Evolutionary conservation across 305 asterid species (phyloP).

Genomic region (Caryopteris hybrid): DNA sequence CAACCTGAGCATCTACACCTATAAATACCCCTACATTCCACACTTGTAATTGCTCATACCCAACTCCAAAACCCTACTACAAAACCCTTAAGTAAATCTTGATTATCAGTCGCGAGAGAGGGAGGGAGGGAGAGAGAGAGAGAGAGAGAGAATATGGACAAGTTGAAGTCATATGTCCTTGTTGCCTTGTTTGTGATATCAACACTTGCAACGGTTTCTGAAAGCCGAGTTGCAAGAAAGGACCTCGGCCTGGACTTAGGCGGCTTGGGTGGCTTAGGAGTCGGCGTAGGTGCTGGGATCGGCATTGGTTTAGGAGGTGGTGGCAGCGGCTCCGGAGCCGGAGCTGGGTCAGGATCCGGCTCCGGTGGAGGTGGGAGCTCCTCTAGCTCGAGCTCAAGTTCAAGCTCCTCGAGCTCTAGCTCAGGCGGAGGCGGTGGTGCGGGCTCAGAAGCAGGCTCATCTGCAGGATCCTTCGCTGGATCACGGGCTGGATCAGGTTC

Average conservation of each 20-base stretch:
- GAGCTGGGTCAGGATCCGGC: slow-evolving; percentile 25
- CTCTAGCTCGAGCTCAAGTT: slow-evolving; percentile 27
- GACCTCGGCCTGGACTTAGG: slow-evolving; percentile 43
- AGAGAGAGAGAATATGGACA: slow-evolving; percentile 22
- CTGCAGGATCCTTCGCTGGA: slow-evolving; percentile 42
- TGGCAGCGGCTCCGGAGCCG: slow-evolving; percentile 33
- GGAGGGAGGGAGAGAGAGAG: neutral
- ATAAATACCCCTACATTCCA: slow-evolving; percentile 19
- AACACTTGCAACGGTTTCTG: slow-evolving; percentile 27
- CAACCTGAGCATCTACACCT: slow-evolving; percentile 11
- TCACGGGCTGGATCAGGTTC: slow-evolving; percentile 28
- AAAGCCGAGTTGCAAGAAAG: slow-evolving; percentile 39
- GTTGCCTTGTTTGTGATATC: slow-evolving; percentile 31
- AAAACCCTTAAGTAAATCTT: neutral
- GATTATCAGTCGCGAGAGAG: neutral
- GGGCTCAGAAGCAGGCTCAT: slow-evolving; percentile 59
- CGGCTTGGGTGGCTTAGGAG: slow-evolving; percentile 22
- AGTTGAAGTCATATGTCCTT: slow-evolving; percentile 24
- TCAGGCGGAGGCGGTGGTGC: slow-evolving; percentile 42
- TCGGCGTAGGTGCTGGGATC: slow-evolving; percentile 32
- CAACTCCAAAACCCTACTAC: neutral
- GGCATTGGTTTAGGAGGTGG: slow-evolving; percentile 40
- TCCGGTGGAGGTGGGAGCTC: slow-evolving; percentile 29
- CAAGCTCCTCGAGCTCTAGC: slow-evolving; percentile 33
- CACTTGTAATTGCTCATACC: slow-evolving; percentile 1